Base-by-base conservation (phyloP, 306 rosid species). In the Rosa chinensis region DNA sequence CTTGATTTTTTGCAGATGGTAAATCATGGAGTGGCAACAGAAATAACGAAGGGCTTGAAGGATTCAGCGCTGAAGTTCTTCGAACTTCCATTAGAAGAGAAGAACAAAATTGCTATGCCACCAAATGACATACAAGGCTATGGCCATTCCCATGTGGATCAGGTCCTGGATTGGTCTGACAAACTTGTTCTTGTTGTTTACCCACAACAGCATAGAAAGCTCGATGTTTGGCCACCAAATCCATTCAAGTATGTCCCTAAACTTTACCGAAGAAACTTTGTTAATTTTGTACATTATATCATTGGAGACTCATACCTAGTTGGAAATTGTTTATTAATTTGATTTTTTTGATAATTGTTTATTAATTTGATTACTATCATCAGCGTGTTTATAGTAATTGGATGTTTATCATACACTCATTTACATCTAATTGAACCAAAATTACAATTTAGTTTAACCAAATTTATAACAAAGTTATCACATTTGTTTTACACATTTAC, bases 121-220 rank as follows among this genome's bases (percentile, higher is more conserved):
- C 14, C 72, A 20, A 40, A 37, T 40, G 72, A 18, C 28, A 16
- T 18, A 6, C 48, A 67, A 20, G 72, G 72, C 12, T 67, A 40
- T 37, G 72, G 72, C 48, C 72, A 40, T 8, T 7, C 49, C 16
- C 25, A 67, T 39, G 72, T 6, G 16, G 50, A 80, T 70, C 39
- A 83, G 47, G 78, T 74, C n/a, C 79, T 78, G 59, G 82, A 81
- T 47, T 86, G 85, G 87, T 13, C 53, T 50, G 83, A 86, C 62
- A 18, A 71, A 37, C 13, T 56, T 3, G 5, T 43, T 76, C 77
- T 68, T 84, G 2, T 50, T 74, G 28, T 13, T 62, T 5, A n/a
- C 25, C 85, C 88, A 4, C 55, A 28, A 9, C 66, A 81, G 17
- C 4, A n/a, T 11, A 78, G 85, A 64, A 81, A 77, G 40, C 56